Evolutionary conservation across 768 basidiomycete genomes (phyloP).

Genomic region (Amylocystis lapponica): DNA sequence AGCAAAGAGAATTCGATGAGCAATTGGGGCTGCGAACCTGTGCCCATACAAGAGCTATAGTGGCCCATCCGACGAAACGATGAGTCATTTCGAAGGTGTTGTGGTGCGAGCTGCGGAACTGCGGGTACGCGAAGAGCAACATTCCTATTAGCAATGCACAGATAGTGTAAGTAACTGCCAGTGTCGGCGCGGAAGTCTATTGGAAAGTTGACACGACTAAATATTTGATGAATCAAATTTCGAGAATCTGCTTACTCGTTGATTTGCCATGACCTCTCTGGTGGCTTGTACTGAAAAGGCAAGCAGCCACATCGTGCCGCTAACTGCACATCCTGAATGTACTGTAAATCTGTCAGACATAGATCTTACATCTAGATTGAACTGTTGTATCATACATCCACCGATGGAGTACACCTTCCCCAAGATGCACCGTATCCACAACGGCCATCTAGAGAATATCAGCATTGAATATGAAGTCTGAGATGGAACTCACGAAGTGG

Average conservation of each 20-base stretch:
- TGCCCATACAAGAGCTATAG: constrained; percentile 44
- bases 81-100: constrained; percentile 49
- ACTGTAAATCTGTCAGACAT: constrained; percentile 15
- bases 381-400: constrained; percentile 24
- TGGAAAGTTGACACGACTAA: constrained; percentile 20
- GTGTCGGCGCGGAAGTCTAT: constrained; percentile 40
- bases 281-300: constrained; percentile 46
- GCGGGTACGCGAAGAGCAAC: constrained; percentile 43
- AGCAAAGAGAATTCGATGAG: neutral
- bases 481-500: constrained; percentile 33
- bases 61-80: constrained; percentile 51
- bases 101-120: constrained; percentile 38
- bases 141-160: constrained; percentile 40
- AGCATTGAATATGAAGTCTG: neutral
- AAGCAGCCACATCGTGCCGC: constrained; percentile 45
- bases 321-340: constrained; percentile 47
- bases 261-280: constrained; percentile 34
- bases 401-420: constrained; percentile 53
- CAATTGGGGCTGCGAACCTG: constrained; percentile 29
- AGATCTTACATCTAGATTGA: constrained; percentile 17
- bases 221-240: neutral
- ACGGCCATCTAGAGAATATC: constrained; percentile 36
- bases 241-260: constrained; percentile 23
- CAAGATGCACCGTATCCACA: constrained; percentile 43
- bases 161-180: constrained; percentile 44